Evolutionary conservation across 2,329 filamentous ascomycete species (phyloP), one percentile per base, ranked within the genome.

Genomic region (Akanthomyces uredinophilus): DNA sequence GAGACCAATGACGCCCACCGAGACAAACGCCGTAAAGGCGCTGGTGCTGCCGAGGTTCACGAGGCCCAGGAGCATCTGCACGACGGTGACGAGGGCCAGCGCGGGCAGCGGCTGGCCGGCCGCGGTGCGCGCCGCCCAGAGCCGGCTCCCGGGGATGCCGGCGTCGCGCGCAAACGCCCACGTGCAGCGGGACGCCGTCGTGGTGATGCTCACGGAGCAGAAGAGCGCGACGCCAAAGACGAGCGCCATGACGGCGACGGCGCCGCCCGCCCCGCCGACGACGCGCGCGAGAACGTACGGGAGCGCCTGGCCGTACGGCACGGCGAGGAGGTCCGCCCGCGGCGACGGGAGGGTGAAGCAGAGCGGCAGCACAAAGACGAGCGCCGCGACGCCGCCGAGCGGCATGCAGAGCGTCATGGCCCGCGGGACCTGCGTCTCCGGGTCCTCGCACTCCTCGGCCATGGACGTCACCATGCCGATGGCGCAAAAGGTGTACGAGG

Each of bases 401-500:
- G 82, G 81, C 3, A 85, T 73, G 60, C 78, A 80, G 3, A 83
- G 74, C 10, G 78, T 74, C 57, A 85, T 77, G 11, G 82, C 83
- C 39, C 75, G 79, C 0, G 83, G 82, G 0, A 85, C 72, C 66
- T 81, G 81, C 24, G 80, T 65, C 0, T 80, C 76, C 2, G 84
- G 81, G 56, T 84, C 76, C 8, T 75, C 70, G 43, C 81, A 83
- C 70, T 87, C 84, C 72, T 87, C 84, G 1, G 83, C 83, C 84
- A 87, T 87, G 10, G 81, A 81, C 0, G 82, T 79, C 60, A 87
- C 82, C 84, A 87, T 87, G 2, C 84, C 85, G 27, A 87, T 77
- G 2, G 83, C 84, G 1, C 80, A 81, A 66, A 86, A 85, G 0
- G 58, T 75, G 66, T 85, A 86, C 8, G 83, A 82, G 0, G 82